Evolutionary conservation across 1,284 basidiomycete genomes (phyloP).

Genomic region (Fistulinella cinereoalba): DNA sequence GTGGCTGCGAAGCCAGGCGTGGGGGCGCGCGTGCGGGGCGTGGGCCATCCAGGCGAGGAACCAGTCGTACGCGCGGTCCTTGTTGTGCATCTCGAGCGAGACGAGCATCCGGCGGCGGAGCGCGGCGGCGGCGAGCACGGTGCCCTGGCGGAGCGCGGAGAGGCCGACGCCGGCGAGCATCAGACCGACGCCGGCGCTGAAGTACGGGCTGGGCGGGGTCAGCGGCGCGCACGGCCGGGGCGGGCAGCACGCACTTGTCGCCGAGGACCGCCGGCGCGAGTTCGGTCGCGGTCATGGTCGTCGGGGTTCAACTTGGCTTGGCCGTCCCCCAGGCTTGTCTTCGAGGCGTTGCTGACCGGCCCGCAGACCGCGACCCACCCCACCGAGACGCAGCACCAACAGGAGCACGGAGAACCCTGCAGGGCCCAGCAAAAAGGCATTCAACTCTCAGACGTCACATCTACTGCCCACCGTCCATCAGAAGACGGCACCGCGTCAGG

Average conservation of each 20-base stretch:
- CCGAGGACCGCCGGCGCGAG: constrained; percentile 23
- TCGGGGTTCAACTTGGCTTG: too few relatives aligned
- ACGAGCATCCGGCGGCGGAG: constrained; percentile 91
- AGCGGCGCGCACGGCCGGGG: too few relatives aligned
- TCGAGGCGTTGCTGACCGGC: constrained; percentile 43
- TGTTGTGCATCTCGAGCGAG: constrained; percentile 94
- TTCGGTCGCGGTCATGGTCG: constrained; percentile 22
- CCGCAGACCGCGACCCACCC: constrained; percentile 23
- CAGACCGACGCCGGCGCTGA: constrained; percentile 93
- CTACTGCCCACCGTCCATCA: constrained; percentile 14
- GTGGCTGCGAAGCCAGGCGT: constrained; percentile 73
- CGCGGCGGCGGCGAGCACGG: constrained; percentile 68
- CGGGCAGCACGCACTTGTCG: constrained; percentile 39
- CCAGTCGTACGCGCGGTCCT: constrained; percentile 95
- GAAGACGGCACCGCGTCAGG: constrained; percentile 57
- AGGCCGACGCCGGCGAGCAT: constrained; percentile 91
- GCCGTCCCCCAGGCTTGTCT: constrained; percentile 42
- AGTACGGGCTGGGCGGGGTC: constrained; percentile 86
- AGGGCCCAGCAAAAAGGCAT: constrained; percentile 42
- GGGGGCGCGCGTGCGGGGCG: constrained; percentile 42
- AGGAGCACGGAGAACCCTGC: constrained; percentile 47
- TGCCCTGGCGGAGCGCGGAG: constrained; percentile 69
- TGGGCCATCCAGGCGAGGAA: constrained; percentile 96
- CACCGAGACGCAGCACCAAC: constrained; percentile 49
- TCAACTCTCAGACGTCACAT: constrained; percentile 3